These are phyloP conservation scores for Candida tibetensis DNA, from an alignment of 805 yeast species.

Conservation along the genomic window DNA sequence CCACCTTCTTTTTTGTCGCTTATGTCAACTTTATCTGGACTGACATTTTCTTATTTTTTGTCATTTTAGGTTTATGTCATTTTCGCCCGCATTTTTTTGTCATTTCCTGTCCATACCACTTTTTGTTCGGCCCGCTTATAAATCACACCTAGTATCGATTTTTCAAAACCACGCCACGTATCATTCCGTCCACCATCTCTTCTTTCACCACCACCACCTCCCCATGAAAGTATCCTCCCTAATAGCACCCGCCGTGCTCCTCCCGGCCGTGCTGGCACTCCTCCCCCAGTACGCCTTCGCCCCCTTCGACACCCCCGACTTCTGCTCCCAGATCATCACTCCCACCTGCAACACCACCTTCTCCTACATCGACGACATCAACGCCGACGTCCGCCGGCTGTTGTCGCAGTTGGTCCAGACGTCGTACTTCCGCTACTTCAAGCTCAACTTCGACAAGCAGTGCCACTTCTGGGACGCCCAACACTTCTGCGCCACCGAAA, in stretches of 20 bases:
- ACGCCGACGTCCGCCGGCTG: slow-evolving; percentile 40
- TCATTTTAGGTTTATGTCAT: no score
- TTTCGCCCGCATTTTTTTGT: no score
- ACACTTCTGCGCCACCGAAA: slow-evolving; percentile 81
- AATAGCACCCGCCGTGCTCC: no score
- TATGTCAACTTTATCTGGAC: no score
- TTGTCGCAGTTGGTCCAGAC: slow-evolving; percentile 60
- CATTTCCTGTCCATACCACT: no score
- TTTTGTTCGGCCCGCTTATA: no score
- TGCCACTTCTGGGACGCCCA: slow-evolving; percentile 86
- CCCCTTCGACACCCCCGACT: slow-evolving; percentile 44
- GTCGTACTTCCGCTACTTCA: slow-evolving; percentile 85
- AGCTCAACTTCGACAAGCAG: slow-evolving; percentile 73
- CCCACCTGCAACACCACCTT: slow-evolving; percentile 46
- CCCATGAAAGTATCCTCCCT: no score
- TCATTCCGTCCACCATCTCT: not conserved
- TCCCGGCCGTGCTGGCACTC: slow-evolving; percentile 1
- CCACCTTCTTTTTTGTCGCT: no score
- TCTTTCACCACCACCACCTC: no score
- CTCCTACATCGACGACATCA: slow-evolving; percentile 39
- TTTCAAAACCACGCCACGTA: not conserved
- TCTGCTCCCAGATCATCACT: slow-evolving; percentile 44
- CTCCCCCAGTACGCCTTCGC: slow-evolving; percentile 15
- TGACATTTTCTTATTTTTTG: no score
- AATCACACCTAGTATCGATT: no score